These are phyloP conservation scores for Pneumocystis canis DNA, from an alignment of 1,139 yeast genomes.

Conservation along the genomic window DNA sequence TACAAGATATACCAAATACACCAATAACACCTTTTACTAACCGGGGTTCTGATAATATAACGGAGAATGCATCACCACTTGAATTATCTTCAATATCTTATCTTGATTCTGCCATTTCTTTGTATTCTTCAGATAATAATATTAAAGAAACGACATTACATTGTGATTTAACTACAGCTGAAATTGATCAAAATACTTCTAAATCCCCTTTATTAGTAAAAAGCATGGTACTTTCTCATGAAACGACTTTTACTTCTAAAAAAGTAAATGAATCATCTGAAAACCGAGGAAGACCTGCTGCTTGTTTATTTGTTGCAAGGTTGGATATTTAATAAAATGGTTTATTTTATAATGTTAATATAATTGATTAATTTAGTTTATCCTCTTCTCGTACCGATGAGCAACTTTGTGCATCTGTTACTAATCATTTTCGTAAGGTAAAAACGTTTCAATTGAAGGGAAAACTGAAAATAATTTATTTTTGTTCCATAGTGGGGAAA, in stretches of 20 bases:
- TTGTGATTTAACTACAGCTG: background rate
- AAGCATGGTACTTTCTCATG: background rate
- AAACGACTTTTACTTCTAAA: background rate
- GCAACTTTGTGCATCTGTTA: constrained; percentile 4
- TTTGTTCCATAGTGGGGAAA: constrained; percentile 9
- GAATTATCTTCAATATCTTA: too few species aligned
- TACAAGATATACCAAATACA: background rate
- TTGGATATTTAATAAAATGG: background rate
- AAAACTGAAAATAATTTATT: background rate
- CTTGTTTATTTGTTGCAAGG: constrained; percentile 10
- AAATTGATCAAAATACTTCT: background rate
- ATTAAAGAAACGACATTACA: background rate
- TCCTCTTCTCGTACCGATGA: constrained; percentile 10
- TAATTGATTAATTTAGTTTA: background rate
- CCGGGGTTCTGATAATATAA: background rate
- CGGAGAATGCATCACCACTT: background rate
- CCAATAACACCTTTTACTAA: background rate
- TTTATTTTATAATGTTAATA: background rate
- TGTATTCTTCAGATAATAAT: background rate
- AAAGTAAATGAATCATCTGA: background rate
- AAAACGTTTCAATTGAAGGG: background rate
- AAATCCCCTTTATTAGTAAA: background rate
- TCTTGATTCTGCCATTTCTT: too few species aligned
- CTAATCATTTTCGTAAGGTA: constrained; percentile 6
- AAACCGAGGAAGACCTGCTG: constrained; percentile 3